phyloP scores from a whole-genome alignment of 768 basidiomycete genomes.

The Kwoniella sp. region DNA sequence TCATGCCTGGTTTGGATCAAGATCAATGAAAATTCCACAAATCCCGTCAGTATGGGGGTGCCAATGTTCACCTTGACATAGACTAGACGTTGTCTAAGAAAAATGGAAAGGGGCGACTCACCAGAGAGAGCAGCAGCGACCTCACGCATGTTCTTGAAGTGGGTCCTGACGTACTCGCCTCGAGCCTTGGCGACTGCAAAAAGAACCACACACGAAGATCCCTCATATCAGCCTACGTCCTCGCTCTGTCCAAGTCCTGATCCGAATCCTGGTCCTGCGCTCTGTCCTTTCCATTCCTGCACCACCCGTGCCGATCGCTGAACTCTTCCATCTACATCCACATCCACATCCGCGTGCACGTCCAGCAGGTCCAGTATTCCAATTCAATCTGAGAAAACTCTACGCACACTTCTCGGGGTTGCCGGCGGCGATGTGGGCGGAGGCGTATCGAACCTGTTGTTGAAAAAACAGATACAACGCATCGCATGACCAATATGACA shows the following conservation, averaged over 20 bases:
- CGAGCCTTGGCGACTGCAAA: conserved; percentile 80
- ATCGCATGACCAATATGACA: too few relatives aligned
- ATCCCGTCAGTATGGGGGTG: background rate
- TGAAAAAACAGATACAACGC: background rate
- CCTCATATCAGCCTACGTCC: conserved; percentile 17
- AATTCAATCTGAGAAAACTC: conserved; percentile 8
- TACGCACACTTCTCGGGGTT: conserved; percentile 94
- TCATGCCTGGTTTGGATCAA: conserved; percentile 70
- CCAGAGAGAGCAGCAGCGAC: conserved; percentile 92
- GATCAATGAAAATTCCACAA: background rate
- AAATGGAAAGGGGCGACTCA: conserved; percentile 55
- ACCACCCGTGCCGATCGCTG: too few relatives aligned
- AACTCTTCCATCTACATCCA: too few relatives aligned
- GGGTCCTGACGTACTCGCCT: conserved; percentile 96
- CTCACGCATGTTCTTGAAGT: conserved; percentile 99
- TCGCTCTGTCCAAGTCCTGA: background rate
- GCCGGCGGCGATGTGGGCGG: conserved; percentile 71
- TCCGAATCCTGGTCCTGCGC: background rate
- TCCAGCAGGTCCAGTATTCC: too few relatives aligned
- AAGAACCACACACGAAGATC: background rate
- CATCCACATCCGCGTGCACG: too few relatives aligned
- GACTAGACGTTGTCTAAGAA: too few relatives aligned
- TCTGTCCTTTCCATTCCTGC: too few relatives aligned
- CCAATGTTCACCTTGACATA: background rate
- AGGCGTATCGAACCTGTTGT: conserved; percentile 80